Evolutionary conservation across 2,329 filamentous ascomycete genomes (phyloP).

Genomic region (Colletotrichum agaves): DNA sequence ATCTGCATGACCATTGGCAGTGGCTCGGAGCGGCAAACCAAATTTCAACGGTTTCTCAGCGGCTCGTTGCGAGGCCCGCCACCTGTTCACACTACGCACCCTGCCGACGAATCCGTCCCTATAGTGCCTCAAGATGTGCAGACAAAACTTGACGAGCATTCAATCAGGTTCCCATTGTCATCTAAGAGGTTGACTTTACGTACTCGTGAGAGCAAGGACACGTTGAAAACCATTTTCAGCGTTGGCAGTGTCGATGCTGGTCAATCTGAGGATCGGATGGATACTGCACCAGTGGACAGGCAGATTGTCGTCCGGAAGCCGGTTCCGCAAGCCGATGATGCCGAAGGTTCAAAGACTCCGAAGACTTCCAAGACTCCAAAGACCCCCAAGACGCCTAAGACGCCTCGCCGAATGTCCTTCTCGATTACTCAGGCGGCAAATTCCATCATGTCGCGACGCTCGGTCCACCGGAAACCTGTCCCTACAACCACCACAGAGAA

Average conservation of each 20-base stretch:
- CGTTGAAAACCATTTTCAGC: slow-evolving; percentile 61
- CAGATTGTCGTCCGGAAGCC: slow-evolving; percentile 3
- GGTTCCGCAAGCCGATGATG: not conserved
- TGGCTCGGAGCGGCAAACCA: slow-evolving; percentile 41
- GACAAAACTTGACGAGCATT: slow-evolving; percentile 49
- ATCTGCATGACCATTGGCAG: slow-evolving; percentile 48
- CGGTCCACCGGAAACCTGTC: slow-evolving; percentile 34
- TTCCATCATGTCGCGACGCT: slow-evolving; percentile 33
- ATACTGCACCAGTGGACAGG: not conserved
- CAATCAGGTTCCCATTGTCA: slow-evolving; percentile 47
- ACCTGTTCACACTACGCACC: slow-evolving; percentile 47
- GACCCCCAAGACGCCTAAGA: slow-evolving; percentile 12
- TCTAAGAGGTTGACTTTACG: slow-evolving; percentile 51
- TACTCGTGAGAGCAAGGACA: slow-evolving; percentile 57
- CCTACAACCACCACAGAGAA: not conserved
- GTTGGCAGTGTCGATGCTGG: slow-evolving; percentile 56
- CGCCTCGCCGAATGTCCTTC: slow-evolving; percentile 29
- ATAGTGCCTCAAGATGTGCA: slow-evolving; percentile 50
- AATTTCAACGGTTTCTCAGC: slow-evolving; percentile 54
- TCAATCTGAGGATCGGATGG: not conserved
- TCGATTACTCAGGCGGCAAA: slow-evolving; percentile 37
- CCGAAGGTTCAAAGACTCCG: not conserved
- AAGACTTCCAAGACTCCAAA: not conserved
- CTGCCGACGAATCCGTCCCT: slow-evolving; percentile 47
- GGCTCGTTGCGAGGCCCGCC: slow-evolving; percentile 45